Base-by-base conservation (phyloP, 352 stramenopile genomes). In the Phytophthora agathidicida region DNA sequence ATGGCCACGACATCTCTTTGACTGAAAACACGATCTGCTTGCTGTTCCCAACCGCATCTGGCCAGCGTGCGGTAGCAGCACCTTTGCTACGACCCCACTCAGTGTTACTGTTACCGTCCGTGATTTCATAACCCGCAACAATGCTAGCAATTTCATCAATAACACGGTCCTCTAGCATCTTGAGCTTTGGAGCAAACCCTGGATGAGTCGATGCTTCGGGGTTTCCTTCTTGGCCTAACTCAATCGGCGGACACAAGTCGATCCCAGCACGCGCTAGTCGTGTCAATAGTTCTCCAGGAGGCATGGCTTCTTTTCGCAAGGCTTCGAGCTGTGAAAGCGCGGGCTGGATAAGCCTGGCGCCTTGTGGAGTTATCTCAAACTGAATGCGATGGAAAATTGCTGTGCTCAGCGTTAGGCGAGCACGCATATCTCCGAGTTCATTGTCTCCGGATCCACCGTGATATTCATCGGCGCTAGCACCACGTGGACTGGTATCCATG, bases 1-100 rank as follows among this genome's bases (percentile, higher is more conserved):
- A 89, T n/a, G 82, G 84, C 80, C 82, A 94, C 23, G 84, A 67
- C 49, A 94, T 87, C 48, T 92, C 84, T 43, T 77, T 80, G 27
- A 94, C 77, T 3, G 65, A 67, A 46, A 94, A 91, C n/a, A 90
- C 74, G 38, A 91, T 75, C 28, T 87, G 78, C 45, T 71, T 82
- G 8, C 60, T 71, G 36, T 72, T 85, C 2, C 75, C 73, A 16
- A 80, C 57, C 3, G 64, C 66, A 30, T 60, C 41, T 6, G 59
- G 59, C 51, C 52, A 73, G n/a, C 60, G 60, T 16, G 53, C 57
- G 13, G 54, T 37, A 47, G 59, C 60, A 16, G 54, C 38, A 2
- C 53, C 65, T 20, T 52, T 63, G 2, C 17, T 41, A 4, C 27
- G 56, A 2, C 60, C 52, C 37, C 60, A 59, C 19, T 66, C 55